Evolutionary conservation across 169 alveolate genomes (phyloP), one percentile per base, ranked within the genome.

Genomic region (Cryptosporidium andersoni): DNA sequence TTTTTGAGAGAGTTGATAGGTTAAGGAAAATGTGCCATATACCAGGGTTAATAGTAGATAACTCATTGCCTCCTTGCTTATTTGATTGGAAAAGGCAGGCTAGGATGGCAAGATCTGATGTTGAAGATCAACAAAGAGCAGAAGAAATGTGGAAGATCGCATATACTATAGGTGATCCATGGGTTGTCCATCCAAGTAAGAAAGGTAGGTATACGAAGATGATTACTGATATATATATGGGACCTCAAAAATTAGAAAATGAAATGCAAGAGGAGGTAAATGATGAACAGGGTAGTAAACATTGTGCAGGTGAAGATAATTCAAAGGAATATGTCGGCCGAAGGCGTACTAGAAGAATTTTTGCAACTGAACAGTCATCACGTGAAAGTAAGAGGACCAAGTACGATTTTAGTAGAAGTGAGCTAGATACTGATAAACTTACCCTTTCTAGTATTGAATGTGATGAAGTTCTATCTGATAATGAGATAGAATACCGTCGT

Each of bases 1-100:
- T 74, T 37, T 74, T 74, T 60, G 85, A 74, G 14, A 40, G 85
- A 40, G 85, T 74, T 56, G 85, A 74, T 47, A 49, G 85, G 25
- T 58, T 74, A 68, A 74, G 85, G 45, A 74, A 74, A 47, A 74
- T 74, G 85, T 74, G 85, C 40, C 85, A 74, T 45, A 74, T 74
- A 43, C 85, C 85, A 45, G 85, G 85, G 11, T 60, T 74, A 2
- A 74, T 74, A 43, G 51, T 74, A 48, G 85, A 74, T n/a, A n/a
- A 56, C 4, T 58, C 60, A 47, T 40, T 74, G 6, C 85, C 85
- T 47, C 85, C 85, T 7, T 74, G 85, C 60, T 49, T 74, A 47
- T 74, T 74, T 48, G 85, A 74, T 16, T 74, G 85, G 85, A 74
- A 74, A 14, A 74, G 25, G 4, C 74, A 74, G 2, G 85, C 85